phyloP scores from a whole-genome alignment of 1,284 basidiomycete species.

The Rhodotorula sp. region DNA sequence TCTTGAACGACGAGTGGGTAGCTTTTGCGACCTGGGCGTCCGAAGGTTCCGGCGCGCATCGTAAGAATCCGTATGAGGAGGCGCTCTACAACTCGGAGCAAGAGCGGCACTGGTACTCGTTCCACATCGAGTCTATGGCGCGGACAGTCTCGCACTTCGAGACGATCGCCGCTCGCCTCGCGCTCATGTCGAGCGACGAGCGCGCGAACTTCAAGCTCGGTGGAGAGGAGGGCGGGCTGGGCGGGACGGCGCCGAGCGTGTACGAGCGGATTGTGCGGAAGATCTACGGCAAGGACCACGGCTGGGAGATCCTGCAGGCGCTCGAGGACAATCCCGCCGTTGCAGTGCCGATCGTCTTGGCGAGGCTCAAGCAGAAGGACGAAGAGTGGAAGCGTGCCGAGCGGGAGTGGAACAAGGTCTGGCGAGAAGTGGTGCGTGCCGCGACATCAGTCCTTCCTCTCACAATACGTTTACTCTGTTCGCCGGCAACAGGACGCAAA shows the following conservation, averaged over 20 bases:
- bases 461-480: neutral
- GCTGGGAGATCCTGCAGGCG: conserved; percentile 81
- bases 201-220: conserved; percentile 78
- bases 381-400: conserved; percentile 96
- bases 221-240: conserved; percentile 64
- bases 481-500: conserved; percentile 27
- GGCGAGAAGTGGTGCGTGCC: conserved; percentile 76
- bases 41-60: conserved; percentile 78
- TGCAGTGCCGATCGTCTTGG: conserved; percentile 87
- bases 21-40: conserved; percentile 97
- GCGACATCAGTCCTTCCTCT: neutral
- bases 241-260: conserved; percentile 80
- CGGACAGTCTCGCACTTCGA: conserved; percentile 36
- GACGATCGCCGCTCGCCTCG: conserved; percentile 60
- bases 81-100: conserved; percentile 95
- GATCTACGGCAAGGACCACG: conserved; percentile 83
- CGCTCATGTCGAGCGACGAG: conserved; percentile 86
- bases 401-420: conserved; percentile 94
- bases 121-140: conserved; percentile 38
- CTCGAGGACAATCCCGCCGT: conserved; percentile 89
- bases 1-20: conserved; percentile 95
- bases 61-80: conserved; percentile 96
- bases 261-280: conserved; percentile 93
- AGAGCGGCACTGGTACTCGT: conserved; percentile 61
- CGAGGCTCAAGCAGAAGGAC: conserved; percentile 88